Conservation (phyloP, 371 early-diverging fungal genomes). For the Paraphysoderma sedebokerense region DNA sequence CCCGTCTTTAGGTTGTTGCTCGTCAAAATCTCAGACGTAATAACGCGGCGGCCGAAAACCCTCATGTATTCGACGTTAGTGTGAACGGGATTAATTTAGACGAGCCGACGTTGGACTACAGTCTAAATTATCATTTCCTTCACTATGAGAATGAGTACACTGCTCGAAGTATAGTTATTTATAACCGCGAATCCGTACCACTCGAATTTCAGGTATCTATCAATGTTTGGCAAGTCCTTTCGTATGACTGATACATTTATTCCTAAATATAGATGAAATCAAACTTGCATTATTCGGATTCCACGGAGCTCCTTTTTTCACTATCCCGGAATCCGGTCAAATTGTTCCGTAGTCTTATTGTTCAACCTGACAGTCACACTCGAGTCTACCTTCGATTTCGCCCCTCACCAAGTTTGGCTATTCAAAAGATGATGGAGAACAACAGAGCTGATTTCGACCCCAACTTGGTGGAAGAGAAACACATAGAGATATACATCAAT, state of each 20-base stretch:
- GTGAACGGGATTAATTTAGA: conserved; percentile 32
- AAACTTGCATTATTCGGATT: conserved; percentile 30
- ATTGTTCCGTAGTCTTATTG: conserved; percentile 39
- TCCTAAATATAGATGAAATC: conserved; percentile 23
- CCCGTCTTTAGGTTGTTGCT: conserved; percentile 29
- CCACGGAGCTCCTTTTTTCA: conserved; percentile 47
- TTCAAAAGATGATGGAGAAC: conserved; percentile 5
- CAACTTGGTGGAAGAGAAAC: conserved; percentile 22
- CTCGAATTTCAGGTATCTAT: conserved; percentile 35
- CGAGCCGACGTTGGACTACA: conserved; percentile 24
- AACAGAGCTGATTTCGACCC: background rate
- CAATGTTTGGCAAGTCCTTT: background rate
- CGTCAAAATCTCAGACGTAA: conserved; percentile 32
- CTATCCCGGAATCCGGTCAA: conserved; percentile 44
- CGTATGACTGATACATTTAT: background rate
- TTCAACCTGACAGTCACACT: conserved; percentile 34
- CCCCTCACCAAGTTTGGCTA: conserved; percentile 21
- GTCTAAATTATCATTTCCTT: background rate
- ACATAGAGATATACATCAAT: conserved; percentile 43
- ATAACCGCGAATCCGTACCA: conserved; percentile 44
- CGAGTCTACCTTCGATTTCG: conserved; percentile 42
- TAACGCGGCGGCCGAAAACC: conserved; percentile 12
- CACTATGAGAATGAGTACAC: conserved; percentile 42
- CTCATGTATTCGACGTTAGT: conserved; percentile 44
- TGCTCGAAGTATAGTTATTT: conserved; percentile 40